Conservation (phyloP, 176 grass and related monocot species). For the Lolium rigidum region DNA sequence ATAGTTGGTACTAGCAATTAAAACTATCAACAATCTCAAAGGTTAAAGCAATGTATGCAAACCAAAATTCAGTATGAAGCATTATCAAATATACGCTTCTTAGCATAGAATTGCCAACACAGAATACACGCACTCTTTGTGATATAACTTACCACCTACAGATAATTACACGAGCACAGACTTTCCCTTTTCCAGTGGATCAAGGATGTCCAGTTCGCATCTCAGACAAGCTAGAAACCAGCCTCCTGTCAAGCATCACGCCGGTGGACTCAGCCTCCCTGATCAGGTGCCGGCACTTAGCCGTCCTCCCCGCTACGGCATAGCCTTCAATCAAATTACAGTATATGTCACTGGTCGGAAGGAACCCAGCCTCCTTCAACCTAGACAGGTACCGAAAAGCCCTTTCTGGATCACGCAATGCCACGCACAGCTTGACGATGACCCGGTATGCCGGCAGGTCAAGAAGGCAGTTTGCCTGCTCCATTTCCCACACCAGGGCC, state of each 20-base stretch:
- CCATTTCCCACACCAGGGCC: constrained; percentile 88
- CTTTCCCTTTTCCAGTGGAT: neutral
- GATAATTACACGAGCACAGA: neutral
- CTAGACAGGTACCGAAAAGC: constrained; percentile 63
- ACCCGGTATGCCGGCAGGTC: constrained; percentile 89
- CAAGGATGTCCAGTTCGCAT: constrained; percentile 20
- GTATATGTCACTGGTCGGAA: constrained; percentile 72
- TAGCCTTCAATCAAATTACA: constrained; percentile 59
- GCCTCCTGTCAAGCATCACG: constrained; percentile 59
- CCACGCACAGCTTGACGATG: constrained; percentile 66
- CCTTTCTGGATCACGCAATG: constrained; percentile 64
- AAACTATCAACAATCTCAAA: too few species aligned
- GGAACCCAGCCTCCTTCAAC: constrained; percentile 81
- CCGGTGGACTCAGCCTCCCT: constrained; percentile 64
- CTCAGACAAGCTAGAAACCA: constrained; percentile 41
- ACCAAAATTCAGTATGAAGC: too few species aligned
- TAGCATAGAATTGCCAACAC: too few species aligned
- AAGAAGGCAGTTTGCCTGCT: constrained; percentile 59
- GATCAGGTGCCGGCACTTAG: constrained; percentile 65
- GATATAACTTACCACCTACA: neutral
- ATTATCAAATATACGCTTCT: too few species aligned
- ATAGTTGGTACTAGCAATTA: too few species aligned
- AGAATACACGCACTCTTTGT: neutral
- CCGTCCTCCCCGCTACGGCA: constrained; percentile 52
- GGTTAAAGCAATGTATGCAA: too few species aligned